Evolutionary conservation across 192 early-diverging fungal species (phyloP).

Genomic region (Coemansia sp.): DNA sequence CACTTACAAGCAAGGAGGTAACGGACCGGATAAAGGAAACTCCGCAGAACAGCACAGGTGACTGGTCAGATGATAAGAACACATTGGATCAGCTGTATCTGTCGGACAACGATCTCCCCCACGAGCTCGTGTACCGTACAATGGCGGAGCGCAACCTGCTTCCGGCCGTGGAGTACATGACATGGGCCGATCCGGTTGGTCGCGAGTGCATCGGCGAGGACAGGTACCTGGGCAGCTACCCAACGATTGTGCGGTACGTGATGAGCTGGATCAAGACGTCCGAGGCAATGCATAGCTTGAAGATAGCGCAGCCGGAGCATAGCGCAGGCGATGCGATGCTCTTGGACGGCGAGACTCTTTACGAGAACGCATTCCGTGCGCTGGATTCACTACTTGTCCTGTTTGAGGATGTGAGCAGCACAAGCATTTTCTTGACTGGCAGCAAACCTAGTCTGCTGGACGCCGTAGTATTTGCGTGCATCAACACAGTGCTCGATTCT

Average conservation of each 20-base stretch:
- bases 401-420: slow-evolving; percentile 12
- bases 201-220: slow-evolving; percentile 13
- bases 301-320: slow-evolving; percentile 21
- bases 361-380: slow-evolving; percentile 32
- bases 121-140: slow-evolving; percentile 22
- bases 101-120: slow-evolving; percentile 1
- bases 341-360: slow-evolving; percentile 36
- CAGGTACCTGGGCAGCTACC: slow-evolving; percentile 24
- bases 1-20: slow-evolving; percentile 13
- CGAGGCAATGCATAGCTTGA: slow-evolving; percentile 7
- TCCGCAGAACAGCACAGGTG: not conserved
- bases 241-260: slow-evolving; percentile 3
- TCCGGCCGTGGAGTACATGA: slow-evolving; percentile 35
- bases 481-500: slow-evolving; percentile 28
- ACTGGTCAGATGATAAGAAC: not conserved
- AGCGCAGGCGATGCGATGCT: slow-evolving; percentile 15
- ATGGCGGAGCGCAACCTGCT: slow-evolving; percentile 30
- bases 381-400: slow-evolving; percentile 32
- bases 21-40: slow-evolving; percentile 7
- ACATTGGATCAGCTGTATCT: not conserved
- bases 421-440: slow-evolving; percentile 21
- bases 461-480: slow-evolving; percentile 37
- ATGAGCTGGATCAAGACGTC: slow-evolving; percentile 22
- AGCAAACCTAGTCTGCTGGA: slow-evolving; percentile 26
- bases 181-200: slow-evolving; percentile 38